Conservation (phyloP, 2,329 filamentous ascomycete genomes). For the Pseudofabraea citricarpa region DNA sequence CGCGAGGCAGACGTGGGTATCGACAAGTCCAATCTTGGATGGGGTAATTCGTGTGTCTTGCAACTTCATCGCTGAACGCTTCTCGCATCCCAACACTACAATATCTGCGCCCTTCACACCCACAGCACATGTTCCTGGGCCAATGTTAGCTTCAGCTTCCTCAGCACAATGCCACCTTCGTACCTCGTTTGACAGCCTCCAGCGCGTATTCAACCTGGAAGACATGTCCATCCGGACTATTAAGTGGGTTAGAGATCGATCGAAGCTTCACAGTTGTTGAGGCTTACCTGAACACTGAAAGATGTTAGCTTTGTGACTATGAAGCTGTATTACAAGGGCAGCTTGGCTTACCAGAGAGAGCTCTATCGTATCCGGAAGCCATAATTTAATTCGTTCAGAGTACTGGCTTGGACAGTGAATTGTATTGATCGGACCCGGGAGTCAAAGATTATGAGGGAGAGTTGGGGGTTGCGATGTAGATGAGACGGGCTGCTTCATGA, state of each 20-base stretch:
- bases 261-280: conserved; percentile 1
- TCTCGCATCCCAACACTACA: conserved; percentile 96
- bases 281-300: conserved; percentile 75
- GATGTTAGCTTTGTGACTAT: conserved; percentile 37
- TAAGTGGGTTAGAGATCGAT: conserved; percentile 38
- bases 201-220: conserved; percentile 99
- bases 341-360: conserved; percentile 79
- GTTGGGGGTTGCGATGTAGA: too few relatives aligned
- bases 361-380: conserved; percentile 98
- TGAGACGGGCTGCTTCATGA: too few relatives aligned
- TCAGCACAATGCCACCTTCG: too few relatives aligned
- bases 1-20: conserved; percentile 92
- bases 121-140: conserved; percentile 87
- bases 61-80: conserved; percentile 98
- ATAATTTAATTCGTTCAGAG: too few relatives aligned
- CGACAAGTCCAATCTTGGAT: conserved; percentile 95
- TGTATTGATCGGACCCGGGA: too few relatives aligned
- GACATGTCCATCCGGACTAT: conserved; percentile 95
- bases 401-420: too few relatives aligned
- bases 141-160: conserved; percentile 19
- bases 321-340: conserved; percentile 23
- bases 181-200: conserved; percentile 97
- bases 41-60: conserved; percentile 99
- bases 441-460: too few relatives aligned
- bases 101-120: conserved; percentile 94